Evolutionary conservation across 2,329 filamentous ascomycete species (phyloP), one percentile per base, ranked within the genome.

Genomic region (Penicillium sclerotigenum): DNA sequence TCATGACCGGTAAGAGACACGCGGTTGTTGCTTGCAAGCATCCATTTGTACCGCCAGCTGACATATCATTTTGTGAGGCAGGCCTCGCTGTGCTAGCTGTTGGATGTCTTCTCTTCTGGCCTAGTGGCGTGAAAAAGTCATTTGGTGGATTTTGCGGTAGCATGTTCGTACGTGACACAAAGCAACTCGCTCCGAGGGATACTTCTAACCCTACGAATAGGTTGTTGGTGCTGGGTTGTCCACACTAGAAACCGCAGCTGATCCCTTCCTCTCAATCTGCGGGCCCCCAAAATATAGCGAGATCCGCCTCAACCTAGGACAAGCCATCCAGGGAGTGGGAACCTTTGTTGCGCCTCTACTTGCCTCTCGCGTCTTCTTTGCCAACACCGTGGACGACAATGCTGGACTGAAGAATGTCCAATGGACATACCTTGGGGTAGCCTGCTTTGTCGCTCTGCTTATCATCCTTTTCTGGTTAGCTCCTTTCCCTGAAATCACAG

Each of bases 401-500:
- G 69, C 78, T n/a, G 77, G 79, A 3, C 69, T 87, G 51, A 73
- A 77, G 61, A 86, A 82, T 51, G 84, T 24, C 5, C 84, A 87
- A 67, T 87, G 83, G 82, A 80, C 83, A 1, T 87, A 87, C 63
- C 77, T 87, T 2, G 83, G 81, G 5, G 84, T 87, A 31, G 84
- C 83, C 2, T 75, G 76, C 59, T 87, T 87, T 56, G 83, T 85
- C 26, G 81, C 79, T 59, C 55, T 81, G 10, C 76, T 87, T 1
- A 80, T 83, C 0, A 72, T 79, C 2, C 75, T 86, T 10, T 87
- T 87, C 69, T 84, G 81, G 67, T 78, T 86, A 54, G 79, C 78
- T 11, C 75, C 75, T 0, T 80, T 80, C 41, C 79, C 79, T 0
- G 79, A 82, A 62, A 81, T 86, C 62, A 86, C 84, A 2, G 83